These are phyloP conservation scores for Thuidium tamariscinum DNA, from an alignment of 225 moss, liverwort and hornwort genomes.

Conservation along the genomic window DNA sequence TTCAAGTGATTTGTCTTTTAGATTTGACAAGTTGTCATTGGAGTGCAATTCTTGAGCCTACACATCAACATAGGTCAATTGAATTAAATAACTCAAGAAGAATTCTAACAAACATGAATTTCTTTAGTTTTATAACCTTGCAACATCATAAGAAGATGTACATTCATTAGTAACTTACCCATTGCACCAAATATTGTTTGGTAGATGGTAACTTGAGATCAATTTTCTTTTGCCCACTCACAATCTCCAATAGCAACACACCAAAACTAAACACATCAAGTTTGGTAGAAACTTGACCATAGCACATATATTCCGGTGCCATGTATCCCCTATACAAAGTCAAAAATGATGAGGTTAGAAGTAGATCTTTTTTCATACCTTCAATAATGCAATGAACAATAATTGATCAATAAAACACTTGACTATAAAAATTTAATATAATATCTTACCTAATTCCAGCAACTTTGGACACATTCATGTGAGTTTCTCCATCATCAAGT, in stretches of 20 bases:
- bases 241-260: neutral
- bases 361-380: neutral
- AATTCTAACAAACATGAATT: too few relatives aligned
- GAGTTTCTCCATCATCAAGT: neutral
- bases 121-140: neutral
- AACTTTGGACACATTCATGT: neutral
- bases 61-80: neutral
- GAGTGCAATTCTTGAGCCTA: neutral
- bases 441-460: neutral
- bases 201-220: neutral
- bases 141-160: neutral
- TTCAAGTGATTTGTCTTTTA: neutral
- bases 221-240: neutral
- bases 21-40: neutral
- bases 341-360: neutral
- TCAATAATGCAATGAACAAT: neutral
- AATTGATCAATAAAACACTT: neutral
- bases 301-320: neutral
- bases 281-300: neutral
- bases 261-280: neutral
- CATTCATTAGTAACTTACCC: neutral
- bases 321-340: neutral
- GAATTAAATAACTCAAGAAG: neutral
- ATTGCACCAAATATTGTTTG: neutral
- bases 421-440: neutral